A percentile compares a stretch with the other conserved stretches of the same genome.
phyloP scores from a whole-genome alignment of 345 rosid species.

The Citrus maxima region DNA sequence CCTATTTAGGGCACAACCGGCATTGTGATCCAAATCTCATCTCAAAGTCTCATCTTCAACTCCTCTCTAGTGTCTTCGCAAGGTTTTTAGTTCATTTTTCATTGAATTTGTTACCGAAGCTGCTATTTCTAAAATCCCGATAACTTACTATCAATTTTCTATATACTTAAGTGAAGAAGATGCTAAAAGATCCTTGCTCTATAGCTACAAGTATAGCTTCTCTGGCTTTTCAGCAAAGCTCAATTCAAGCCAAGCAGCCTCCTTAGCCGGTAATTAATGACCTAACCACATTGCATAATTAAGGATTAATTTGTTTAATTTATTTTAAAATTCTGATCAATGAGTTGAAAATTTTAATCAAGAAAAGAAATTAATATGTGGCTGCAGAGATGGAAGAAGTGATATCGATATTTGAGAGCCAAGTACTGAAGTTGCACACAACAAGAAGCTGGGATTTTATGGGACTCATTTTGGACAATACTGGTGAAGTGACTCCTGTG shows the following conservation, averaged over 20 bases:
- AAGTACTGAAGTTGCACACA: constrained; percentile 46
- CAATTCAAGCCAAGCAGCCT: constrained; percentile 47
- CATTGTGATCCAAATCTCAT: constrained; percentile 29
- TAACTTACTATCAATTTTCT: background rate
- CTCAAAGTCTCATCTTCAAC: constrained; percentile 44
- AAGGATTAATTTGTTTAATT: no score
- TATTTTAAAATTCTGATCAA: no score
- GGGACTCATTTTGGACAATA: constrained; percentile 40
- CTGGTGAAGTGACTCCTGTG: constrained; percentile 17
- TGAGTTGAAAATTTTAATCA: background rate
- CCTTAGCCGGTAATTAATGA: constrained; percentile 41
- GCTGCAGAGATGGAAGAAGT: constrained; percentile 46
- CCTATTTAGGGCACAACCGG: constrained; percentile 52
- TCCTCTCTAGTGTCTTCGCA: constrained; percentile 51
- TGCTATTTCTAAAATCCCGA: background rate
- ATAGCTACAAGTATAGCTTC: constrained; percentile 64
- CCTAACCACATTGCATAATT: background rate
- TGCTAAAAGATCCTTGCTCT: constrained; percentile 46
- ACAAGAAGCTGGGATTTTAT: constrained; percentile 82
- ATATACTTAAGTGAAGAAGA: constrained; percentile 47
- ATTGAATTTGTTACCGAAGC: no score
- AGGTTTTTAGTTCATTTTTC: constrained; percentile 30
- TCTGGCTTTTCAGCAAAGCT: constrained; percentile 59
- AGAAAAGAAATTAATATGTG: background rate
- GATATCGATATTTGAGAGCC: constrained; percentile 52